Base-by-base conservation (phyloP, 2,329 filamentous ascomycete species). In the Botryotinia convoluta region DNA sequence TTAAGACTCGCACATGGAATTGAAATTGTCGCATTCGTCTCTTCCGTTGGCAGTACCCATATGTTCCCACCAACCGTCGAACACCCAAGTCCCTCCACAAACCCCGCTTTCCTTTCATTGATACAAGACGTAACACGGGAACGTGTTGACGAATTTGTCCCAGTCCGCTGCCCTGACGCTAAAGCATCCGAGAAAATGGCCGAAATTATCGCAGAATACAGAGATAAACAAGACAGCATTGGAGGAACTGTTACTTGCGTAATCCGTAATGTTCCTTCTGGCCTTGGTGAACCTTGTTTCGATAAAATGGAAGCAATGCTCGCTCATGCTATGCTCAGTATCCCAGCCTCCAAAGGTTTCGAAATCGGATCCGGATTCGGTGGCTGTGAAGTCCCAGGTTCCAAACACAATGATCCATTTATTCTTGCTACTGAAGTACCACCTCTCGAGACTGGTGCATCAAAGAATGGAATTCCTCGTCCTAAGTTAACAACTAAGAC, bases 171-270 rank as follows among this genome's bases (percentile, higher is more conserved):
- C 84, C 96, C 96, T 9, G 86, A 95, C 80, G 83, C 86, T 51
- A 87, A 86, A 10, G 87, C 87, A 6, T 86, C 89, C 26, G 85
- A 85, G 75, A 88, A 88, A 77, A 98, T 98, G 94, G 92, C 92
- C 79, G 87, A 92, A 16, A 84, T 89, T 77, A 95, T 98, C 78
- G 92, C 91, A 78, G 88, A 91, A 63, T 95, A 92, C 84, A 88
- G 91, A 72, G 93, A 97, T 78, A 87, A 86, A 74, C 83, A 93
- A 74, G 95, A 98, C 85, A 95, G 92, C 84, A 98, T 97, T 77
- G 96, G 96, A 74, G 96, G 96, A 75, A 97, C 94, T 20, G 94
- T 98, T 29, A 97, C 94, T 63, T 98, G 95, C 79, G 93, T 98
- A 57, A 94, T 98, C 80, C 89, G 93, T 76, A 95, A 97, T 80